Conservation (phyloP, 768 basidiomycete genomes). For the Collybiopsis confluens region DNA sequence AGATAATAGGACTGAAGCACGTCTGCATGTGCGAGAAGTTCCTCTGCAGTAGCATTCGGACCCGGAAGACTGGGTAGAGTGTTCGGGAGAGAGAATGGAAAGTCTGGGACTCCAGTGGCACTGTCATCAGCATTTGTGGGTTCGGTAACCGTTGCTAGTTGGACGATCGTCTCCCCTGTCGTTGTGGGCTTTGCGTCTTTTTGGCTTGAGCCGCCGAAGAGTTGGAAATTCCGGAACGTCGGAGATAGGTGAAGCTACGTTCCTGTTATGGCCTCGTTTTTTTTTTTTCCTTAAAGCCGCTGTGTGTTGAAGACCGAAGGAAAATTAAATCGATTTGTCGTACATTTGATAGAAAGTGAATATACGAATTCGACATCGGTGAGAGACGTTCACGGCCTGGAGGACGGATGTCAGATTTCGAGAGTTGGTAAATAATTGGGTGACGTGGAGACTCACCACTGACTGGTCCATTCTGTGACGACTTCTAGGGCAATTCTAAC, state of each 20-base stretch:
- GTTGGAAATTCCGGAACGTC: constrained; percentile 62
- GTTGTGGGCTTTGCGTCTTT: constrained; percentile 47
- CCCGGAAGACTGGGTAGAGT: constrained; percentile 23
- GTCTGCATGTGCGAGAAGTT: constrained; percentile 55
- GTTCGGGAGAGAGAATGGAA: too few relatives aligned
- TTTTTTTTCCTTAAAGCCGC: too few relatives aligned
- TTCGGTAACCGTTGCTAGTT: too few relatives aligned
- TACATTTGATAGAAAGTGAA: neutral
- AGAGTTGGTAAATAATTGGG: neutral
- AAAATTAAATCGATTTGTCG: neutral
- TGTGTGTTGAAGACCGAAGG: neutral
- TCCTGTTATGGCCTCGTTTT: neutral
- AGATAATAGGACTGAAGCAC: constrained; percentile 55
- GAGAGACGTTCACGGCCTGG: neutral
- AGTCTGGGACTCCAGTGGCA: neutral
- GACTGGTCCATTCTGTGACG: too few relatives aligned
- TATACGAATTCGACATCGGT: neutral
- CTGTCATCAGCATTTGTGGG: neutral
- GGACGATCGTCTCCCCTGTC: neutral
- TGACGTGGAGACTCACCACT: constrained; percentile 4
- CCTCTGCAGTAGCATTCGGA: constrained; percentile 48
- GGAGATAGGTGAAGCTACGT: constrained; percentile 43
- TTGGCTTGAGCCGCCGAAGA: constrained; percentile 69
- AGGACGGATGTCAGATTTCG: neutral
- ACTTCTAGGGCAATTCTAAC: too few relatives aligned